Percentiles rank a stretch among this genome's conserved stretches.
These are phyloP conservation scores for Termitomyces sp. DNA, from an alignment of 768 basidiomycete species.

Conservation along the genomic window DNA sequence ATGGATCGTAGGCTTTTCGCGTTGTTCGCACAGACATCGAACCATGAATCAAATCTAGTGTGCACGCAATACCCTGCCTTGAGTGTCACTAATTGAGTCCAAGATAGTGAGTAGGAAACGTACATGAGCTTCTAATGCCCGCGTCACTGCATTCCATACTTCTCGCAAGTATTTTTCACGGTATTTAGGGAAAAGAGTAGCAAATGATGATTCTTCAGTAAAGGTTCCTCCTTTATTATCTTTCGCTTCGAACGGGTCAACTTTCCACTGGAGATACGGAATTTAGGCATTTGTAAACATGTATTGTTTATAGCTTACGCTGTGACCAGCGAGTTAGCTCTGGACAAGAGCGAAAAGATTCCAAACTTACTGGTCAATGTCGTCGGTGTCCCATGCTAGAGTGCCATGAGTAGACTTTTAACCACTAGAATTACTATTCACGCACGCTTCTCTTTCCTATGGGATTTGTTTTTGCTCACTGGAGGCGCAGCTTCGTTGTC, in stretches of 20 bases:
- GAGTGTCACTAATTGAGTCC: background rate
- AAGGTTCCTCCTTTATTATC: slow-evolving; percentile 85
- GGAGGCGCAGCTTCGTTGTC: slow-evolving; percentile 35
- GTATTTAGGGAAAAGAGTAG: slow-evolving; percentile 97
- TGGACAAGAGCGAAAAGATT: slow-evolving; percentile 1
- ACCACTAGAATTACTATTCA: background rate
- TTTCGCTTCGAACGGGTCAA: slow-evolving; percentile 66
- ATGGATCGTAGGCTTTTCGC: slow-evolving; percentile 95
- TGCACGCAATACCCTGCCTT: slow-evolving; percentile 77
- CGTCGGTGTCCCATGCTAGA: slow-evolving; percentile 97
- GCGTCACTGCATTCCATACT: slow-evolving; percentile 89
- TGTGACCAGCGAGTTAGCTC: slow-evolving; percentile 17
- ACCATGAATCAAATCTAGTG: slow-evolving; percentile 91
- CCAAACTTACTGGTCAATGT: slow-evolving; percentile 88
- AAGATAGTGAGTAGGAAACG: slow-evolving; percentile 10
- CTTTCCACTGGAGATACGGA: slow-evolving; percentile 62
- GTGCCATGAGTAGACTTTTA: slow-evolving; percentile 10
- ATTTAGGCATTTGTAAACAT: background rate
- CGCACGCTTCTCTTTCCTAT: slow-evolving; percentile 95
- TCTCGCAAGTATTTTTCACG: slow-evolving; percentile 95
- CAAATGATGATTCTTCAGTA: slow-evolving; percentile 95
- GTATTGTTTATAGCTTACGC: slow-evolving; percentile 31
- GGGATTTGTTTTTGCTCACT: slow-evolving; percentile 81
- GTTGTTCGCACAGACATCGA: slow-evolving; percentile 98
- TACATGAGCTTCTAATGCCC: slow-evolving; percentile 77